Conservation (phyloP, 2,329 filamentous ascomycete species). For the Phyllosticta paracitricarpa region DNA sequence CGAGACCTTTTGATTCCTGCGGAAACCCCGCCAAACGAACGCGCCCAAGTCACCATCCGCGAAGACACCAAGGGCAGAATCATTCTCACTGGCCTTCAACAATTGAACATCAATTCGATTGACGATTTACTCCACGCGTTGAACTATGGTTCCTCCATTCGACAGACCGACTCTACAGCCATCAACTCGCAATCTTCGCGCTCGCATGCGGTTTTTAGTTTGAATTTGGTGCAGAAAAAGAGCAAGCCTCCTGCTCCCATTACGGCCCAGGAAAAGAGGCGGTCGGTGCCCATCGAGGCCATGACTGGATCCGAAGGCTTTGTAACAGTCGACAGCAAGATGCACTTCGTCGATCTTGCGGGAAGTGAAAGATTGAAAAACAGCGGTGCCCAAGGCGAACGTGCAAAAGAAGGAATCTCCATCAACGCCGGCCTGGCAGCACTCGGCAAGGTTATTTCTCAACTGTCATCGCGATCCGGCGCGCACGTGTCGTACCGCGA, state of each 20-base stretch:
- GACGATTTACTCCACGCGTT: slow-evolving; percentile 84
- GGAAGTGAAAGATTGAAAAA: slow-evolving; percentile 97
- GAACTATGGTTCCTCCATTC: slow-evolving; percentile 85
- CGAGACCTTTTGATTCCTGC: slow-evolving; percentile 83
- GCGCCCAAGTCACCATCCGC: slow-evolving; percentile 75
- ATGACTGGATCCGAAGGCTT: slow-evolving; percentile 55
- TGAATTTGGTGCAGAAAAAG: slow-evolving; percentile 86
- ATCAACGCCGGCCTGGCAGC: slow-evolving; percentile 95
- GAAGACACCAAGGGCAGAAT: slow-evolving; percentile 95
- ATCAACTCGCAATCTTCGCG: slow-evolving; percentile 97
- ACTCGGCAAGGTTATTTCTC: slow-evolving; percentile 94
- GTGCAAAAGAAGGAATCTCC: slow-evolving; percentile 91
- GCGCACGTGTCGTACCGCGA: slow-evolving; percentile 96
- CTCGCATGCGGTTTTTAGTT: slow-evolving; percentile 92
- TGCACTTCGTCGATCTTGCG: slow-evolving; percentile 96
- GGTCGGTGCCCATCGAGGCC: slow-evolving; percentile 75
- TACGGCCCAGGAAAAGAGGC: slow-evolving; percentile 64
- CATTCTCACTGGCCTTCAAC: slow-evolving; percentile 77
- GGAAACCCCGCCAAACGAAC: slow-evolving; percentile 55
- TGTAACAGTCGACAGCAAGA: slow-evolving; percentile 91
- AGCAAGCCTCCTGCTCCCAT: slow-evolving; percentile 36
- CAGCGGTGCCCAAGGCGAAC: slow-evolving; percentile 86
- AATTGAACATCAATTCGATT: slow-evolving; percentile 80
- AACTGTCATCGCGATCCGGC: slow-evolving; percentile 80
- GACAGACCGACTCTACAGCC: slow-evolving; percentile 92